Percentiles rank a stretch among this genome's conserved stretches.
phyloP scores from a whole-genome alignment of 768 basidiomycete species.

The Hirschioporus abietinus region DNA sequence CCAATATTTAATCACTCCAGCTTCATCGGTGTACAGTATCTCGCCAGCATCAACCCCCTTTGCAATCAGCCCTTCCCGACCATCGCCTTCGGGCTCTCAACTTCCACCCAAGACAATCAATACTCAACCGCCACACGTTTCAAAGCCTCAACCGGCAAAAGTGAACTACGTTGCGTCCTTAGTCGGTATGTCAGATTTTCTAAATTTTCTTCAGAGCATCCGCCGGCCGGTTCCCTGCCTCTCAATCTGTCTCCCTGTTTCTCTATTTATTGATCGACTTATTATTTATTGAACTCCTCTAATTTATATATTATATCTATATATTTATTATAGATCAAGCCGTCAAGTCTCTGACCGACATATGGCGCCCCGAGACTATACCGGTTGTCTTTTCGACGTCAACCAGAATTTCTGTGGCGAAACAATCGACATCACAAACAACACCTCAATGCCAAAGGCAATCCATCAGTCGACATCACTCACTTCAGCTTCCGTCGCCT shows the following conservation, averaged over 20 bases:
- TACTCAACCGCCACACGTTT: constrained; percentile 26
- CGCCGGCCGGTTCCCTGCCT: constrained; percentile 8
- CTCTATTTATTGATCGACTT: not conserved
- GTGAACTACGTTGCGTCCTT: constrained; percentile 60
- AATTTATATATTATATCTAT: constrained; percentile 8
- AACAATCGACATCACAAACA: constrained; percentile 22
- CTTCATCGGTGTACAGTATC: constrained; percentile 36
- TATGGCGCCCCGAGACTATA: constrained; percentile 76
- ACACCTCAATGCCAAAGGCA: constrained; percentile 12
- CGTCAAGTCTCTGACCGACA: constrained; percentile 69
- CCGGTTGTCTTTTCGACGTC: constrained; percentile 45
- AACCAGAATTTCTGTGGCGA: constrained; percentile 27
- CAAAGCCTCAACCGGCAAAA: constrained; percentile 27
- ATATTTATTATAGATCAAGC: constrained; percentile 56
- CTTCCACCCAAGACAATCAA: constrained; percentile 33
- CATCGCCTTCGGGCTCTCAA: constrained; percentile 25
- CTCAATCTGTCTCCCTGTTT: constrained; percentile 7
- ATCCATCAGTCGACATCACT: constrained; percentile 11
- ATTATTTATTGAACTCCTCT: constrained; percentile 4
- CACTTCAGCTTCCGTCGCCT: constrained; percentile 40
- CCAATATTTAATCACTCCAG: constrained; percentile 51
- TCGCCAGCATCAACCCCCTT: constrained; percentile 29
- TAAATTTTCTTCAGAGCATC: constrained; percentile 9
- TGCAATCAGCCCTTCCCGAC: constrained; percentile 28
- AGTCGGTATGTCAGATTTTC: constrained; percentile 50